Conservation (phyloP, 768 basidiomycete genomes). For the Amanita jacksonii region DNA sequence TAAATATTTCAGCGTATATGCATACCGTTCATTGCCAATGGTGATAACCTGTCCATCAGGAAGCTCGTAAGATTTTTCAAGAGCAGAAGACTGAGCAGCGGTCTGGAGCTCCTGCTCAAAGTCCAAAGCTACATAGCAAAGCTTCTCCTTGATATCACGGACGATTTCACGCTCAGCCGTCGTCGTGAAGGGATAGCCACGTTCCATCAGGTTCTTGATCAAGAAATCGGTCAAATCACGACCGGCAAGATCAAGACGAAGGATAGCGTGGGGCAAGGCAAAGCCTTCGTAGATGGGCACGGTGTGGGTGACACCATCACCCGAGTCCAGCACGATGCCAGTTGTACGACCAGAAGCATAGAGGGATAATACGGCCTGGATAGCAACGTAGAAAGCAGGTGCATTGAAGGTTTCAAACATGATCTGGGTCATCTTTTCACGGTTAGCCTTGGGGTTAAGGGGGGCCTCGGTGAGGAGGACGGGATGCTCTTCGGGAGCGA, state of each 20-base stretch:
- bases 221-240: conserved; percentile 84
- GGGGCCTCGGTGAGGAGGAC: conserved; percentile 88
- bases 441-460: conserved; percentile 86
- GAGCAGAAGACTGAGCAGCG: conserved; percentile 77
- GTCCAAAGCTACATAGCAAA: conserved; percentile 91
- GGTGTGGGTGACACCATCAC: conserved; percentile 93
- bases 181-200: conserved; percentile 91
- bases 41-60: conserved; percentile 93
- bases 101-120: conserved; percentile 92
- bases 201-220: conserved; percentile 80
- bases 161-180: conserved; percentile 92
- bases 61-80: conserved; percentile 91
- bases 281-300: conserved; percentile 97
- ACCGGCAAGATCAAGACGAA: conserved; percentile 86
- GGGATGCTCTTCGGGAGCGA: conserved; percentile 89
- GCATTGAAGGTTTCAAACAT: conserved; percentile 96
- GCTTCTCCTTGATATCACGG: conserved; percentile 95
- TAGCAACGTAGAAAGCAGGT: conserved; percentile 86
- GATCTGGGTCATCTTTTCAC: conserved; percentile 94
- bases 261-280: conserved; percentile 86
- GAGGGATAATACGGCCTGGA: conserved; percentile 84
- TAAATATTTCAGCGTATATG: conserved; percentile 20
- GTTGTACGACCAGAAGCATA: conserved; percentile 96
- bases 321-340: conserved; percentile 79
- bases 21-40: conserved; percentile 86